Evolutionary conservation across 148 eudicot genomes (phyloP).

Genomic region (Chenopodium album): DNA sequence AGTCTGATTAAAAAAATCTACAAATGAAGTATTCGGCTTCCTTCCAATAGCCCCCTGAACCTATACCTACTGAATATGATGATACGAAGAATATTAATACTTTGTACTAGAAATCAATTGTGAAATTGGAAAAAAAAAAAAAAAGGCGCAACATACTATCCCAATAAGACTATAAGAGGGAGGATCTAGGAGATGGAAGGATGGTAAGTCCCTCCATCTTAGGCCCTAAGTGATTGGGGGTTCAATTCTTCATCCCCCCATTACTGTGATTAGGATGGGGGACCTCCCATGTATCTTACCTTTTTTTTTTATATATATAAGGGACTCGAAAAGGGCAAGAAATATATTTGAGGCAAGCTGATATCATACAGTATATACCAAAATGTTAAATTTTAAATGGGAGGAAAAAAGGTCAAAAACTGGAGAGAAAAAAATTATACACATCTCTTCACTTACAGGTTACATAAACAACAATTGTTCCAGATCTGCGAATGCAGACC

Average conservation of each 20-base stretch:
- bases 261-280: no score
- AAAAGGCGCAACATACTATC: not conserved
- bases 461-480: slow-evolving; percentile 24
- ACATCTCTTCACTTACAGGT: not conserved
- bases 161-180: not conserved
- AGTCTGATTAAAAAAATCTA: not conserved
- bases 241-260: no score
- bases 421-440: not conserved
- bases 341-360: not conserved
- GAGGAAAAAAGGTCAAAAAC: no score
- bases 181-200: no score
- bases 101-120: not conserved
- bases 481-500: slow-evolving; percentile 28
- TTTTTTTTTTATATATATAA: no score
- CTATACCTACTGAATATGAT: not conserved
- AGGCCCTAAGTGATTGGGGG: no score
- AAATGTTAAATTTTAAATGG: not conserved
- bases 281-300: no score
- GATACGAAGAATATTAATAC: not conserved
- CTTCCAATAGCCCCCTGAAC: not conserved
- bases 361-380: not conserved
- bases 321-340: not conserved
- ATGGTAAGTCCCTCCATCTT: no score
- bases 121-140: no score
- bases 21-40: not conserved